A percentile compares a stretch with the other conserved stretches of the same genome.
These are phyloP conservation scores for Asterophora lycoperdoides DNA, from an alignment of 768 basidiomycete genomes.

Conservation along the genomic window DNA sequence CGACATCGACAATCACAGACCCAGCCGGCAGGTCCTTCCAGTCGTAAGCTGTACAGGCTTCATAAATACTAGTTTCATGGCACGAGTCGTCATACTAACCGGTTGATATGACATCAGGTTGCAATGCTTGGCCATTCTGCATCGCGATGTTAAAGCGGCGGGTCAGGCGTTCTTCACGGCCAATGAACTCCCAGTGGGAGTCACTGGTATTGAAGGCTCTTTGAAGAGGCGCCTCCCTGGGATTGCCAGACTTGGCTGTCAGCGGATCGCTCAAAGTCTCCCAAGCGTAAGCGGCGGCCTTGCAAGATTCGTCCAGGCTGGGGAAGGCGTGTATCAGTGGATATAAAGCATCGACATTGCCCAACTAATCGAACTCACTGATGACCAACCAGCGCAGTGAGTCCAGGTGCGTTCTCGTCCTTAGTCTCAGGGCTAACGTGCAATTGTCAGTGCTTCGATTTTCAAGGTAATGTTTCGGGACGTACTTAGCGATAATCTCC, in stretches of 20 bases:
- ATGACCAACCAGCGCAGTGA: slow-evolving; percentile 23
- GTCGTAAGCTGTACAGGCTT: slow-evolving; percentile 5
- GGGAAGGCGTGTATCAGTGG: neutral
- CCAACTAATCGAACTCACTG: slow-evolving; percentile 18
- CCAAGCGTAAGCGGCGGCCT: slow-evolving; percentile 26
- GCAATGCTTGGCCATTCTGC: slow-evolving; percentile 22
- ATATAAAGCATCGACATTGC: too few relatives aligned
- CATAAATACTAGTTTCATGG: too few relatives aligned
- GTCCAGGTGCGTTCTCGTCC: slow-evolving; percentile 18
- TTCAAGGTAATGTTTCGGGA: neutral
- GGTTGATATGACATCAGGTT: slow-evolving; percentile 20
- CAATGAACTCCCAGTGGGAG: slow-evolving; percentile 25
- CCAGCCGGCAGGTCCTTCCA: slow-evolving; percentile 5
- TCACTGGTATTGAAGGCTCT: slow-evolving; percentile 19
- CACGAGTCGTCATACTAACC: too few relatives aligned
- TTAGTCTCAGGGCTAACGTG: slow-evolving; percentile 10
- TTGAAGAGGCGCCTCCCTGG: slow-evolving; percentile 21
- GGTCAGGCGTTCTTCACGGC: slow-evolving; percentile 16
- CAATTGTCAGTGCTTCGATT: neutral
- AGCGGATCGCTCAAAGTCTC: slow-evolving; percentile 28
- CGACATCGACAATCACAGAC: neutral
- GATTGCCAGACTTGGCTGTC: slow-evolving; percentile 22
- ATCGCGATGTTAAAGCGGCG: slow-evolving; percentile 31
- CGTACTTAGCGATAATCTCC: slow-evolving; percentile 21
- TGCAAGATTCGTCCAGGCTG: slow-evolving; percentile 30